A percentile compares a stretch with the other conserved stretches of the same genome.
These are phyloP conservation scores for Salicornia ramosissima DNA, from an alignment of 148 eudicot genomes.

Conservation along the genomic window DNA sequence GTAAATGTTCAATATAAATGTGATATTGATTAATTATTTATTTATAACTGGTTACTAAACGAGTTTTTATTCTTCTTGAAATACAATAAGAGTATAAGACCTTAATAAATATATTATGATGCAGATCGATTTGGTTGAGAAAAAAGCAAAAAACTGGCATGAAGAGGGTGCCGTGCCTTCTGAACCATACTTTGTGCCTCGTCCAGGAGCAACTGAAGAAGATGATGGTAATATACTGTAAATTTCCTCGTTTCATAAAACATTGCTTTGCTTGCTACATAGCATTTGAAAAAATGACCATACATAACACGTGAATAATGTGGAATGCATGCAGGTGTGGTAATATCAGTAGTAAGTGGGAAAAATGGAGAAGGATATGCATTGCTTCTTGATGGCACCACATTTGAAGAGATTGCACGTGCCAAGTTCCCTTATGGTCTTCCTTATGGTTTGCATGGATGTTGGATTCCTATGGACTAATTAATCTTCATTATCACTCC, in stretches of 20 bases:
- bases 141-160: slow-evolving; percentile 74
- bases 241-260: not conserved
- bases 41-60: no score
- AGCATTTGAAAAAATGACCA: not conserved
- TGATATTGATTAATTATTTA: no score
- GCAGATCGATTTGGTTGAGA: slow-evolving; percentile 75
- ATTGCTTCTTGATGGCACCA: slow-evolving; percentile 61
- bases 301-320: no score
- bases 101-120: not conserved
- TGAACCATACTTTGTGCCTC: slow-evolving; percentile 84
- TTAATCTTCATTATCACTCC: no score
- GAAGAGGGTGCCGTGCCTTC: slow-evolving; percentile 87
- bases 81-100: no score
- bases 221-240: slow-evolving; percentile 61
- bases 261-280: not conserved
- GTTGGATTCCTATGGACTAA: slow-evolving; percentile 72
- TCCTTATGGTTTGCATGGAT: slow-evolving; percentile 95
- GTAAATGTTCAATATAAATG: no score
- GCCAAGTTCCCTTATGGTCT: slow-evolving; percentile 96
- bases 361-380: slow-evolving; percentile 92
- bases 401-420: slow-evolving; percentile 85
- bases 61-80: no score
- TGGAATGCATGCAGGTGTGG: no score
- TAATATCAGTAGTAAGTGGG: slow-evolving; percentile 79
- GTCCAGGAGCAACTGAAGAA: slow-evolving; percentile 85